Evolutionary conservation across 441 rosid species (phyloP), one percentile per base, ranked within the genome.

Genomic region (Gossypium trilobum): DNA sequence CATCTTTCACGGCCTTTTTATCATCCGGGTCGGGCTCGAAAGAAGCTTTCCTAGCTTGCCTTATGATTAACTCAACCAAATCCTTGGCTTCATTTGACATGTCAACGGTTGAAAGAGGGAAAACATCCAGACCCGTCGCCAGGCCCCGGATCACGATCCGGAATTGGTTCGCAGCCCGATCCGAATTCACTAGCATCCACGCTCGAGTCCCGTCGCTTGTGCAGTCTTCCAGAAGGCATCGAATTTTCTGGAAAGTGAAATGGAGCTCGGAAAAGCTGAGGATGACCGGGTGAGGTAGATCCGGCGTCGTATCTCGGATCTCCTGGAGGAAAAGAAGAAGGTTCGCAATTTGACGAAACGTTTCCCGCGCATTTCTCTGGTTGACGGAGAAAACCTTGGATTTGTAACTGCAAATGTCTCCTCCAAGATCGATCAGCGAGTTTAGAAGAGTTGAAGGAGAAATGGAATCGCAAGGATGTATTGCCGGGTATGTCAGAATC

Each of bases 191-290:
- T 74, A 87, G 75, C 85, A 87, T 87, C 78, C 85, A 88, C 1
- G 81, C 16, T 44, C 88, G 80, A 50, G 91, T 88, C 46, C 89
- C 94, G 1, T 85, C 89, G 25, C 86, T 68, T n/a, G 82, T 81
- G 78, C 91, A 89, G 69, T 91, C 97, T 61, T 89, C 87, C 27
- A 91, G 54, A 64, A 89, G 81, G 77, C 65, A 85, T 22, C 57
- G 81, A 23, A 91, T 67, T 81, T 85, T 88, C 84, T 87, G 94
- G 66, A 89, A 75, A 33, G 84, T 69, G 73, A 87, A 68, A 57
- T 91, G 91, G 56, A 93, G 86, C 91, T 91, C 97, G 3, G 92
- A 87, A 1, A 93, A 81, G 74, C 88, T 65, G 52, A 86, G 63
- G 54, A 81, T 68, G 2, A 78, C 72, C 17, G 84, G 68, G 5